Conservation (phyloP, 2,329 filamentous ascomycete genomes). For the Canariomyces notabilis region DNA sequence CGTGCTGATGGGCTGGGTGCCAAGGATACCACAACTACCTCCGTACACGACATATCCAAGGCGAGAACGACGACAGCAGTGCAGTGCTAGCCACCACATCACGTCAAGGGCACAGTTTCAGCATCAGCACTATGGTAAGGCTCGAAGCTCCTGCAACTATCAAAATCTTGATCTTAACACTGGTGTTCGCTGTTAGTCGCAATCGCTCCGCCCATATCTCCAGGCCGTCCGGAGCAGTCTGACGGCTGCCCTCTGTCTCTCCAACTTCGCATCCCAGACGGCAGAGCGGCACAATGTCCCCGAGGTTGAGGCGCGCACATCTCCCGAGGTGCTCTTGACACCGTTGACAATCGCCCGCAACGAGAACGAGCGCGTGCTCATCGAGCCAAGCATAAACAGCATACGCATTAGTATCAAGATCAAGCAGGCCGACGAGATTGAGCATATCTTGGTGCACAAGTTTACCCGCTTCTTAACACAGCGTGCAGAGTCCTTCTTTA, state of each 20-base stretch:
- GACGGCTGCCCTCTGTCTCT: conserved; percentile 86
- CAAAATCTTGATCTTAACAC: background rate
- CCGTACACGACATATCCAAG: no score
- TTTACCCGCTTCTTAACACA: conserved; percentile 96
- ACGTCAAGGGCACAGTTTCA: background rate
- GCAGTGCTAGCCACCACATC: conserved; percentile 8
- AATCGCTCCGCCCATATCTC: conserved; percentile 94
- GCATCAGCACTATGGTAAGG: conserved; percentile 15
- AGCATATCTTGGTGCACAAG: conserved; percentile 96
- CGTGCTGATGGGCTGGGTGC: conserved; percentile 8
- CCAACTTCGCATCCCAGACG: conserved; percentile 96
- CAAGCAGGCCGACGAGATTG: conserved; percentile 99
- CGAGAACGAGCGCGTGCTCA: conserved; percentile 93
- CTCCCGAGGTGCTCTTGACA: conserved; percentile 89
- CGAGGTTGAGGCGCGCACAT: conserved; percentile 88
- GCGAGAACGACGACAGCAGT: conserved; percentile 8
- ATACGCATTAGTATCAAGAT: conserved; percentile 97
- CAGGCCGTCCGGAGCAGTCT: conserved; percentile 93
- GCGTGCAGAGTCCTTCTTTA: conserved; percentile 94
- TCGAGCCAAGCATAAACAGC: conserved; percentile 95
- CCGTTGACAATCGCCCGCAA: conserved; percentile 88
- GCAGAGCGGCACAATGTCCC: conserved; percentile 97
- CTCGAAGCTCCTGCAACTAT: background rate
- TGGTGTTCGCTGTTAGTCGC: conserved; percentile 56
- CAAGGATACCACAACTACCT: conserved; percentile 14